phyloP scores from a whole-genome alignment of 2,329 filamentous ascomycete genomes.

The Colletotrichum euphorbiae region DNA sequence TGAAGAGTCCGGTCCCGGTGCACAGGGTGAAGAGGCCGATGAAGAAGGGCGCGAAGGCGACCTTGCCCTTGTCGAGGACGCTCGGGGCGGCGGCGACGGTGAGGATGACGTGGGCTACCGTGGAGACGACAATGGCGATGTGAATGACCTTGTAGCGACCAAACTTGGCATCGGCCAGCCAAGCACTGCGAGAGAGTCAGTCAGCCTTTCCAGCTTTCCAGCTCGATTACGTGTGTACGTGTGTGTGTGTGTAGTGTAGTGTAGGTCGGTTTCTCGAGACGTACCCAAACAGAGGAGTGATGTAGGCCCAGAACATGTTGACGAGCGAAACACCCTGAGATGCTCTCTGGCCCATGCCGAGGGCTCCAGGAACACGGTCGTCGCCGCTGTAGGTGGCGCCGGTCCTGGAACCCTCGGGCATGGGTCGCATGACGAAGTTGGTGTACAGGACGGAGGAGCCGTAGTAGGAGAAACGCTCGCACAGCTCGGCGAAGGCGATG shows the following conservation, averaged over 20 bases:
- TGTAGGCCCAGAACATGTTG: conserved; percentile 72
- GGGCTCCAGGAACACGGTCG: conserved; percentile 59
- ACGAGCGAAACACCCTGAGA: conserved; percentile 62
- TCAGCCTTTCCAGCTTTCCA: not conserved
- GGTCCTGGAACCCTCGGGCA: conserved; percentile 65
- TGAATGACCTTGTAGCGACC: conserved; percentile 81
- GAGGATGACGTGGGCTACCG: conserved; percentile 74
- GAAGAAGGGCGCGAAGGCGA: conserved; percentile 74
- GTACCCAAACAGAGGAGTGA: conserved; percentile 68
- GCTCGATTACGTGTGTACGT: not conserved
- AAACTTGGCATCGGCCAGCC: conserved; percentile 75
- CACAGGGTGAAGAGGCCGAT: conserved; percentile 68
- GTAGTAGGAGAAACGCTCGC: conserved; percentile 84
- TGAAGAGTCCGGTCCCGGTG: conserved; percentile 83
- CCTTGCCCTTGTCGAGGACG: conserved; percentile 68
- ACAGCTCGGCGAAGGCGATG: conserved; percentile 79
- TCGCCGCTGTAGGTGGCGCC: conserved; percentile 57
- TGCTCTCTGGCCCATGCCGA: conserved; percentile 69
- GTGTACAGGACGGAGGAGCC: conserved; percentile 76
- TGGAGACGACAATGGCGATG: conserved; percentile 73
- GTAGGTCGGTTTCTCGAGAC: conserved; percentile 37
- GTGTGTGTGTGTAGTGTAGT: no score
- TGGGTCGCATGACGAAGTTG: conserved; percentile 70
- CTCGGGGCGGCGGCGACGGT: conserved; percentile 72
- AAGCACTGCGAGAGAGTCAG: conserved; percentile 52